Evolutionary conservation across 176 grass and related monocot species (phyloP), one percentile per base, ranked within the genome.

Genomic region (Rhynchospora breviuscula): DNA sequence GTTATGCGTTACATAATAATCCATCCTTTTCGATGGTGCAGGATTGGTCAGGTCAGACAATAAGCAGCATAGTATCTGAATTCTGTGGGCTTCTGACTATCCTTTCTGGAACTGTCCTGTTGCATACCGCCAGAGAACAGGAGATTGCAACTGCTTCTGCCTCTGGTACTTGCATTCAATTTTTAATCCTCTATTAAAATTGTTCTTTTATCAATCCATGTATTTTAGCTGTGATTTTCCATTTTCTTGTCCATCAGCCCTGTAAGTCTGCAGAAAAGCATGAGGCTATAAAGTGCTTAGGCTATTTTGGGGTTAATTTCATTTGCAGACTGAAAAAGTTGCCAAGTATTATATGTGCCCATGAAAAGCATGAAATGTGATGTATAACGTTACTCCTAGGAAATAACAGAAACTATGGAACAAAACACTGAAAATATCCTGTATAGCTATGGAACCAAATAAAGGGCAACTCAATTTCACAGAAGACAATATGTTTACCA

Each of bases 41-140:
- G 96, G 93, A 99, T 53, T 94, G 96, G 85, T 86, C 89, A 65
- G 92, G 88, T 54, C 96, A 99, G 84, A 91, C 80, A 21, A 83
- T 93, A 66, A 99, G 87, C 83, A 91, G 84, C 78, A 93, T 99
- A 73, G 91, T 84, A 79, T 93, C 96, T 51, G 96, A 99, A 91
- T 83, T 93, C 51, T 99, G 96, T 78, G 93, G 96, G 7, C 88
- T 99, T 25, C 79, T 99, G 76, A 95, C 91, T 26, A 94, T 99
- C 52, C 89, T 99, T 86, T 86, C 96, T 73, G 96, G 96, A 58
- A 95, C 96, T 52, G 60, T 99, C 83, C 86, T 99, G 81, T 85
- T 99, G 89, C 93, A 95, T 52, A 86, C 89, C n/a, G 74, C 89
- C 43, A 94, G 90, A 68, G 86, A 95, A 70, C 87, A 89, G 75